These are phyloP conservation scores for Exophiala spinifera DNA, from an alignment of 2,329 filamentous ascomycete genomes.

Conservation along the genomic window DNA sequence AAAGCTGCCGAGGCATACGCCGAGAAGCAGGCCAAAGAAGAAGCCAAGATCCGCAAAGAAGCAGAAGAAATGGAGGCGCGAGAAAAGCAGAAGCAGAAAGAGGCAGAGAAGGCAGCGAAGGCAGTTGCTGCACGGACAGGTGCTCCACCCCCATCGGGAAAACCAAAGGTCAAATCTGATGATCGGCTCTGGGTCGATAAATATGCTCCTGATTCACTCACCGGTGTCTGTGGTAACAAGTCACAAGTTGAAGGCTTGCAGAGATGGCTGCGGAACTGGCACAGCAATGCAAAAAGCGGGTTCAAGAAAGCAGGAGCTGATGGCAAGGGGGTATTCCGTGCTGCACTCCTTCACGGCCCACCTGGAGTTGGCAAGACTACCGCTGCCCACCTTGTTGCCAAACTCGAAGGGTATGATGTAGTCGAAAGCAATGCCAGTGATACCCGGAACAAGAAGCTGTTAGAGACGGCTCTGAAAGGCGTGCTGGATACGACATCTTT, in stretches of 20 bases:
- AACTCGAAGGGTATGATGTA: slow-evolving; percentile 87
- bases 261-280: slow-evolving; percentile 80
- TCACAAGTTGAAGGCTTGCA: slow-evolving; percentile 83
- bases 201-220: slow-evolving; percentile 81
- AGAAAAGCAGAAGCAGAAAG: slow-evolving; percentile 56
- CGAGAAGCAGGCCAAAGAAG: slow-evolving; percentile 80
- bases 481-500: slow-evolving; percentile 92
- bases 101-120: slow-evolving; percentile 47
- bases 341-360: slow-evolving; percentile 92
- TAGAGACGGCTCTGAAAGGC: slow-evolving; percentile 83
- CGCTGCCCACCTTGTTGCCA: slow-evolving; percentile 88
- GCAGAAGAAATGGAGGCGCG: slow-evolving; percentile 82
- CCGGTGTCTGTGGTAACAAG: slow-evolving; percentile 95
- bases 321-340: slow-evolving; percentile 76
- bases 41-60: slow-evolving; percentile 75
- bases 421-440: slow-evolving; percentile 96
- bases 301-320: slow-evolving; percentile 83
- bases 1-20: slow-evolving; percentile 82
- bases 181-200: slow-evolving; percentile 87
- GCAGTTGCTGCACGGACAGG: slow-evolving; percentile 40
- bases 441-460: slow-evolving; percentile 89
- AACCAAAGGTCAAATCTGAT: slow-evolving; percentile 45
- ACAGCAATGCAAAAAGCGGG: slow-evolving; percentile 69
- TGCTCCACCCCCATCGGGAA: slow-evolving; percentile 39
- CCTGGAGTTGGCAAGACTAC: slow-evolving; percentile 98